Base-by-base conservation (phyloP, 2,329 filamentous ascomycete species). In the Pyricularia pennisetigena region DNA sequence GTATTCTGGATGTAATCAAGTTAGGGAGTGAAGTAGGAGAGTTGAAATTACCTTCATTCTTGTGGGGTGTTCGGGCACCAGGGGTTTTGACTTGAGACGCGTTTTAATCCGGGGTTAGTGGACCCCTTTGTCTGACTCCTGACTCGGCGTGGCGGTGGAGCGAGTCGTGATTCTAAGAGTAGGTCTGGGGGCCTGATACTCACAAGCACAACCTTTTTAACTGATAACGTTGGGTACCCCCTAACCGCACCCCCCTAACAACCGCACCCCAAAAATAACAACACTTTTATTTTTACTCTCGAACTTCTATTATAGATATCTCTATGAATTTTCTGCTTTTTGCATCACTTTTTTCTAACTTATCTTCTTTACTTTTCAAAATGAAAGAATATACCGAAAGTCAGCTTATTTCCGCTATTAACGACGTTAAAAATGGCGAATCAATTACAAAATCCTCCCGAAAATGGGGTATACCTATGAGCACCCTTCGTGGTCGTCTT, bases 371-470 rank as follows among this genome's bases (percentile, higher is more conserved):
- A 49, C 2, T 8, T 20, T n/a, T 7, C 16, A 49, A 20, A 41
- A 20, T 20, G 20, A 49, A 49, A 8, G 1, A 49, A 49, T 49
- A 49, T 49, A 49, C 41, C 16, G 5, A 49, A 49, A 49, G 7
- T n/a, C 41, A 49, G 10, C 14, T 67, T 32, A 23, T 16, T 3
- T n/a, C 28, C 2, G 66, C 66, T 14, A 26, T 62, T 35, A n/a
- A 67, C 30, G 54, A 49, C 41, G 41, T 49, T n/a, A 49, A 49
- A n/a, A 49, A n/a, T 23, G 57, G 66, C 28, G 4, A 28, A n/a
- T 63, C 66, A 32, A 23, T 67, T 4, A 20, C 29, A 59, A 67
- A 67, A 59, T 29, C 66, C 54, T 24, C 66, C 41, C 66, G 61
- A 28, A 49, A 49, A 49, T 49, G 41, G 41, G 41, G 41, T n/a